These are phyloP conservation scores for Glycine soja DNA, from an alignment of 306 rosid genomes.

Conservation along the genomic window DNA sequence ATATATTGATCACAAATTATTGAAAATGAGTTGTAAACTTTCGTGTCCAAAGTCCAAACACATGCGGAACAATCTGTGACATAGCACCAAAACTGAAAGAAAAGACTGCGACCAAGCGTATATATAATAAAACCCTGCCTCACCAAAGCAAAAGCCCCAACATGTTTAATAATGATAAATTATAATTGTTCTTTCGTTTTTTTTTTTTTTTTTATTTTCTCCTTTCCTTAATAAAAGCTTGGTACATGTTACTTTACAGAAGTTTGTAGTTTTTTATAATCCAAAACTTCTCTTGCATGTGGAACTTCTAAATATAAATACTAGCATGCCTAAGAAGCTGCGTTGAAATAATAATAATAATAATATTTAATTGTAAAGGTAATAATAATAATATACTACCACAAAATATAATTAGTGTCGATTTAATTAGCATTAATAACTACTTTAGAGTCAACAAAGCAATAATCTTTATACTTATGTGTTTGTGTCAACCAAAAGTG, in stretches of 20 bases:
- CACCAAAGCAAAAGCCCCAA: neutral
- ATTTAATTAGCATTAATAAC: too few species aligned
- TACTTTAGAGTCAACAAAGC: too few species aligned
- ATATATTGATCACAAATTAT: neutral
- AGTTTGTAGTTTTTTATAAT: conserved; percentile 11
- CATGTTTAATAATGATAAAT: conserved; percentile 21
- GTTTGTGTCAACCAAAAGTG: too few species aligned
- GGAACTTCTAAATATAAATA: neutral
- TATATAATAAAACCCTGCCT: too few species aligned
- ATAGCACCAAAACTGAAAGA: neutral
- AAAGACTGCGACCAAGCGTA: neutral
- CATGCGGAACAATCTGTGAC: neutral
- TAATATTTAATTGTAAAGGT: neutral
- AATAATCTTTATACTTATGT: too few species aligned
- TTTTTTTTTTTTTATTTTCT: neutral
- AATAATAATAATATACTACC: too few species aligned
- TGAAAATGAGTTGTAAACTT: conserved; percentile 25
- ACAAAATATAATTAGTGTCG: too few species aligned
- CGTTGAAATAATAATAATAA: neutral
- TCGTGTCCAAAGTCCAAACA: neutral
- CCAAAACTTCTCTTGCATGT: conserved; percentile 31
- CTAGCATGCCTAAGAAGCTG: neutral
- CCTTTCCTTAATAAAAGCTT: neutral
- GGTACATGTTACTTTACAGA: conserved; percentile 25
- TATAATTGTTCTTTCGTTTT: neutral